phyloP scores from a whole-genome alignment of 202 grass and related monocot genomes.

The Carex arenaria region DNA sequence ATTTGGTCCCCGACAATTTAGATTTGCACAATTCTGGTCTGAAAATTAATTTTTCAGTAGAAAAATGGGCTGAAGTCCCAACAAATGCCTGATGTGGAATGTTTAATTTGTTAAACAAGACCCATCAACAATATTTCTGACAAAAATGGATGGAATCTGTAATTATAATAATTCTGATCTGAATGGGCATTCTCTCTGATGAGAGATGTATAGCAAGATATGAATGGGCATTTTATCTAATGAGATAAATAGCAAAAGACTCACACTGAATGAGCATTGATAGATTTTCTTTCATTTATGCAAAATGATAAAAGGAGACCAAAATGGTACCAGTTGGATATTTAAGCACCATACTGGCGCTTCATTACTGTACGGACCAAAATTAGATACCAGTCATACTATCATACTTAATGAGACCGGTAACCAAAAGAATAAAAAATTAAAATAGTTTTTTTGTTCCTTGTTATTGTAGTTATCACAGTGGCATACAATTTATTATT shows the following conservation, averaged over 20 bases:
- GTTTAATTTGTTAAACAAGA: background rate
- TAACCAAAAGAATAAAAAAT: background rate
- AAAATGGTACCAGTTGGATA: slow-evolving; percentile 1
- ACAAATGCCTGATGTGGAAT: background rate
- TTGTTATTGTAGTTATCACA: background rate
- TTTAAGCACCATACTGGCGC: background rate
- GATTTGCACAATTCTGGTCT: background rate
- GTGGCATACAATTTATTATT: background rate
- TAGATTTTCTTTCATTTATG: background rate
- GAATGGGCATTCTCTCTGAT: background rate
- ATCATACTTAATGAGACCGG: background rate
- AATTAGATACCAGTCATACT: background rate
- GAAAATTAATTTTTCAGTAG: too few species aligned
- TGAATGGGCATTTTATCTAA: background rate
- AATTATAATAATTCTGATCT: background rate
- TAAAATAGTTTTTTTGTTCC: background rate
- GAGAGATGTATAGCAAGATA: background rate
- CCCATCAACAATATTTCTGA: background rate
- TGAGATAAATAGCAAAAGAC: background rate
- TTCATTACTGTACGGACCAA: background rate
- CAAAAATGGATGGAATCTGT: background rate
- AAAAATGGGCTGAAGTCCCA: background rate
- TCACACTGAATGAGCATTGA: background rate
- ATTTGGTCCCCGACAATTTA: background rate
- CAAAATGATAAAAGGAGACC: background rate